Percentiles rank a stretch among this genome's conserved stretches.
Conservation (phyloP, 2,329 filamentous ascomycete genomes). For the Eurotiales sp. region DNA sequence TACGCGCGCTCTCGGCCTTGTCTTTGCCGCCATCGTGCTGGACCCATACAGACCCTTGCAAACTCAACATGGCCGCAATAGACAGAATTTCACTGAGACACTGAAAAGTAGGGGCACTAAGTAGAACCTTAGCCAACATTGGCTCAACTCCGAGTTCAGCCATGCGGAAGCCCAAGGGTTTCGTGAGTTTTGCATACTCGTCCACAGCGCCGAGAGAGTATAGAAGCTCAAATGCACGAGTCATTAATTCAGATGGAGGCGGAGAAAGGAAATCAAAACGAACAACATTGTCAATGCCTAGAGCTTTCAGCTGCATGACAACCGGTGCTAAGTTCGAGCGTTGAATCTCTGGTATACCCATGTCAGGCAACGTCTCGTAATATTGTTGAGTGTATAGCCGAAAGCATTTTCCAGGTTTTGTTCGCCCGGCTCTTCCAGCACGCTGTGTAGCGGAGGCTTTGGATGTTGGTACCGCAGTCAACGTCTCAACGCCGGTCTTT, state of each 20-base stretch:
- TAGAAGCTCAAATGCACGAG: slow-evolving; percentile 81
- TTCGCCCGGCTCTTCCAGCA: slow-evolving; percentile 84
- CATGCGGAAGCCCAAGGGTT: slow-evolving; percentile 83
- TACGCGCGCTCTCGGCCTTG: slow-evolving; percentile 66
- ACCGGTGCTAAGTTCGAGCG: slow-evolving; percentile 85
- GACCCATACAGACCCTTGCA: slow-evolving; percentile 80
- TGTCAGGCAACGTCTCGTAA: slow-evolving; percentile 63
- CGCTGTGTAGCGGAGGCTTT: slow-evolving; percentile 91
- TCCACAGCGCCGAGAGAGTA: slow-evolving; percentile 85
- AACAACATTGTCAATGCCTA: slow-evolving; percentile 91
- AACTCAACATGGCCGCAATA: slow-evolving; percentile 89
- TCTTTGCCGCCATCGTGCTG: slow-evolving; percentile 74
- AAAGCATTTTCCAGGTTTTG: slow-evolving; percentile 88
- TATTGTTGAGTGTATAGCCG: slow-evolving; percentile 79
- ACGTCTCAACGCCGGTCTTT: slow-evolving; percentile 76
- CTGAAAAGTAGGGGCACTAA: slow-evolving; percentile 69
- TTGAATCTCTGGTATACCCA: slow-evolving; percentile 85
- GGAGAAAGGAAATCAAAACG: slow-evolving; percentile 85
- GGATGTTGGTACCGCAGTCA: slow-evolving; percentile 77
- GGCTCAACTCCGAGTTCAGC: slow-evolving; percentile 90
- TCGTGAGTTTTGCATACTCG: slow-evolving; percentile 83
- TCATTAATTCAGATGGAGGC: slow-evolving; percentile 79
- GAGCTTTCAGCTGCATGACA: slow-evolving; percentile 85
- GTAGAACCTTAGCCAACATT: slow-evolving; percentile 88
- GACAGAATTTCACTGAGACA: slow-evolving; percentile 84